Evolutionary conservation across 164 flowering plant species (phyloP).

Genomic region (Euptelea pleiosperma): DNA sequence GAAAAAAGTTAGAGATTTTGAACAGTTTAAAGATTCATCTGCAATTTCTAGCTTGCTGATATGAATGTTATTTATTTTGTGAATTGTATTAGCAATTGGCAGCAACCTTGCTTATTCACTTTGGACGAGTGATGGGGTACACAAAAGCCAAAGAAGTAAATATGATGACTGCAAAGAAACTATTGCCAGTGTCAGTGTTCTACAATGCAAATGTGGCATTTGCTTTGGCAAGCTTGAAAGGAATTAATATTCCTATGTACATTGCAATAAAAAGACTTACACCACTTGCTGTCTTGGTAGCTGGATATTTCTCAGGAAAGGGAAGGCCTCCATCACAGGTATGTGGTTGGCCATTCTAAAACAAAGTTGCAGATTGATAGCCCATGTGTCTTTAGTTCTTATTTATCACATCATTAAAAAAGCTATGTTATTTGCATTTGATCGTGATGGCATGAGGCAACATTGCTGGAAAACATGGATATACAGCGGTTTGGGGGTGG

Average conservation of each 20-base stretch:
- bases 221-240: conserved; percentile 97
- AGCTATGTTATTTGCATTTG: neutral
- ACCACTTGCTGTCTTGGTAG: conserved; percentile 95
- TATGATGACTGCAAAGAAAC: conserved; percentile 67
- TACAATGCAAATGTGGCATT: conserved; percentile 96
- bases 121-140: conserved; percentile 73
- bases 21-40: neutral
- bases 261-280: conserved; percentile 96
- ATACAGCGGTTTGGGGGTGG: neutral
- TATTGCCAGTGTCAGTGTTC: conserved; percentile 76
- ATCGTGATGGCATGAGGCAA: neutral
- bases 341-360: conserved; percentile 9
- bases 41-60: conserved; percentile 7
- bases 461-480: neutral
- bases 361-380: neutral
- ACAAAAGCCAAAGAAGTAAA: conserved; percentile 55
- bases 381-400: neutral
- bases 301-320: conserved; percentile 82
- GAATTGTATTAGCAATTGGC: conserved; percentile 67
- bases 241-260: conserved; percentile 98
- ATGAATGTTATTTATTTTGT: conserved; percentile 3
- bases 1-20: neutral
- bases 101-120: conserved; percentile 74
- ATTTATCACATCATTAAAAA: neutral
- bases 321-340: conserved; percentile 90